Evolutionary conservation across 768 basidiomycete species (phyloP), one percentile per base, ranked within the genome.

Genomic region (Tylopilus rubrobrunneus): DNA sequence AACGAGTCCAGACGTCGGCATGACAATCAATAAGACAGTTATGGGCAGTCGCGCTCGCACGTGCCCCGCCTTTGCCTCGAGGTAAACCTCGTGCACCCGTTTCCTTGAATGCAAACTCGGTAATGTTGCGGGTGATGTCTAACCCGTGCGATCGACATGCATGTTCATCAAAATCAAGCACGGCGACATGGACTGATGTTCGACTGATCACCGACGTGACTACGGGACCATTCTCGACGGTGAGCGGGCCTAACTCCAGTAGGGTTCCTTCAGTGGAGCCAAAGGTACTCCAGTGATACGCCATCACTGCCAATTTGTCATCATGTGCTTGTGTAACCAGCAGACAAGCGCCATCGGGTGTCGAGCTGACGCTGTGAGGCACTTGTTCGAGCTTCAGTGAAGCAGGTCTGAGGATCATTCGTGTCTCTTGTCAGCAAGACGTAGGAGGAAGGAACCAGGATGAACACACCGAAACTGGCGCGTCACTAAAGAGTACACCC

Each of bases 21-120:
- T 81, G 75, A 50, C 81, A 83, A 56, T 82, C 79, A n/a, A 84
- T 67, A 12, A 85, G 67, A 42, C 69, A 76, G 50, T 83, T 85
- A 56, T 83, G 75, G 7, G 63, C 58, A 2, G 73, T 73, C 6
- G 48, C 5, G 25, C 25, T 25, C 4, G 25, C 27, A n/a, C 43
- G 51, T 23, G 12, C 47, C 0, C 50, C 52, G 4, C 25, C 2
- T 44, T 52, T 0, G 46, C 15, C 17, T 7, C 64, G 56, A 23
- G 36, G 56, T 23, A 61, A 45, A 9, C 53, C 19, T 19, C 19
- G 64, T 27, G 39, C 39, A 1, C 72, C 75, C 36, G 71, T 77
- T 52, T 78, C 75, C 52, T 73, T 73, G 70, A 85, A 84, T 54
- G 70, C 75, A 55, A 81, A 83, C 50, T 84, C 80, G 2, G 82